phyloP scores from a whole-genome alignment of 2,329 filamentous ascomycete species.

The Triangularia verruculosa region DNA sequence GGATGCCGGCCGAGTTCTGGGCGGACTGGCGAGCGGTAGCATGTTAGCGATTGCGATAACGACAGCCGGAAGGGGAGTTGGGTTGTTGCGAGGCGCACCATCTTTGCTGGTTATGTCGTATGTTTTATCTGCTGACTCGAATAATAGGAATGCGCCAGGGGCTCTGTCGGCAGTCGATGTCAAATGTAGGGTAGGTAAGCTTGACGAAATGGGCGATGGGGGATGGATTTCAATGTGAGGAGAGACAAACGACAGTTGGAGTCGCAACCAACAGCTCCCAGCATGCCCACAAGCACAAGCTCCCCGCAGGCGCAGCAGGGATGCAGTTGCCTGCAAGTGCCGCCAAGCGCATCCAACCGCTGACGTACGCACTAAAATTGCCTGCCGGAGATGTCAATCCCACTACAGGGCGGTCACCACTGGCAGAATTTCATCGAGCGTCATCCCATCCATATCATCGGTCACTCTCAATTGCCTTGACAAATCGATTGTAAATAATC shows the following conservation, averaged over 20 bases:
- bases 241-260: neutral
- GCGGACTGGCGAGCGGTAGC: slow-evolving; percentile 66
- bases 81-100: neutral
- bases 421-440: slow-evolving; percentile 2
- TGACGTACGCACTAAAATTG: neutral
- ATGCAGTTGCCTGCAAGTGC: neutral
- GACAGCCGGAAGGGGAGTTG: neutral
- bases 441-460: neutral
- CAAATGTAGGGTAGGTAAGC: neutral
- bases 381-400: neutral
- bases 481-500: slow-evolving; percentile 1
- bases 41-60: neutral
- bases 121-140: too few relatives aligned
- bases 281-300: neutral
- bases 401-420: slow-evolving; percentile 7
- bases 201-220: too few relatives aligned
- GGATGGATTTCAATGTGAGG: neutral
- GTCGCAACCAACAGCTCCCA: neutral
- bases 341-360: neutral
- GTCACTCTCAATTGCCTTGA: neutral
- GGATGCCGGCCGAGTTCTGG: slow-evolving; percentile 97
- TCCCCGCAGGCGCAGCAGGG: neutral
- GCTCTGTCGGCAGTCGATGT: neutral
- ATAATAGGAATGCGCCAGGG: neutral
- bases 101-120: neutral